Percentiles rank a stretch among this genome's conserved stretches.
Conservation (phyloP, 352 stramenopile species). For the Phytophthora brassicae region DNA sequence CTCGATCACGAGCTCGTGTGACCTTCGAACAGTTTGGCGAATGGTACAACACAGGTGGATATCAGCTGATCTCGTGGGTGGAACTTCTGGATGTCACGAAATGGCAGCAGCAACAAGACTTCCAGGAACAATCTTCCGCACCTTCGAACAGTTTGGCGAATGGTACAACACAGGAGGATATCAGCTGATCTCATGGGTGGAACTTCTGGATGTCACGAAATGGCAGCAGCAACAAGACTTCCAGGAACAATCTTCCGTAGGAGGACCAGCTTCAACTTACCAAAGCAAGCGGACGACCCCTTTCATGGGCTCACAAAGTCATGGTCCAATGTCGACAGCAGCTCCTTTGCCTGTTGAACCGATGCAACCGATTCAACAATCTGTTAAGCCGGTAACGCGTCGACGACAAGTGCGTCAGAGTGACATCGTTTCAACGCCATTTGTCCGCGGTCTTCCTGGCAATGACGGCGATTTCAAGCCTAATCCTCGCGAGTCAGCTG, state of each 20-base stretch:
- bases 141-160: slow-evolving; percentile 90
- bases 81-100: slow-evolving; percentile 82
- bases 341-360: slow-evolving; percentile 44
- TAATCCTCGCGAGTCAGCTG: slow-evolving; percentile 40
- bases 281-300: slow-evolving; percentile 31
- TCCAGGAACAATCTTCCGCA: too few relatives aligned
- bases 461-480: slow-evolving; percentile 8
- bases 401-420: slow-evolving; percentile 79
- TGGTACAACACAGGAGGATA: slow-evolving; percentile 89
- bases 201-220: slow-evolving; percentile 80
- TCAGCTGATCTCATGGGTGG: slow-evolving; percentile 84
- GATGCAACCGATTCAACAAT: slow-evolving; percentile 60
- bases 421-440: slow-evolving; percentile 79
- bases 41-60: slow-evolving; percentile 87
- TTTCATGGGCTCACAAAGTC: slow-evolving; percentile 63
- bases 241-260: slow-evolving; percentile 46
- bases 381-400: slow-evolving; percentile 54
- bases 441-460: slow-evolving; percentile 37
- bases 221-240: slow-evolving; percentile 83
- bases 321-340: slow-evolving; percentile 36
- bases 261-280: slow-evolving; percentile 25
- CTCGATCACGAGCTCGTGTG: slow-evolving; percentile 63
- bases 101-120: slow-evolving; percentile 82
- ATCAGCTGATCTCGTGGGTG: slow-evolving; percentile 85
- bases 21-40: slow-evolving; percentile 92